Evolutionary conservation across 805 yeast species (phyloP), one percentile per base, ranked within the genome.

Genomic region (Saccharomycopsis sp.): DNA sequence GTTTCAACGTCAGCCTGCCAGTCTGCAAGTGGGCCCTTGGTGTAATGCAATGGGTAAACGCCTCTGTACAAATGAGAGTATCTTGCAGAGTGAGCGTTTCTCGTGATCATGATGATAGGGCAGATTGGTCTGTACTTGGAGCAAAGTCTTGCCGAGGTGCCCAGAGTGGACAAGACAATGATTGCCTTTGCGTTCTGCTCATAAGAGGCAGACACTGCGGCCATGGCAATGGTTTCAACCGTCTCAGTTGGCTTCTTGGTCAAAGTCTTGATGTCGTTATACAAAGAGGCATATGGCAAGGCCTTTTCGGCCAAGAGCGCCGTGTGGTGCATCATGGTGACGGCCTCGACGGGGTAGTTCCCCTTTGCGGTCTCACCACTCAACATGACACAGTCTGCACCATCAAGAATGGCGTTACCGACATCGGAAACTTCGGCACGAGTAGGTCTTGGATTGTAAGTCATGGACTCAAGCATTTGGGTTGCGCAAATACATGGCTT

Each of bases 291-390:
- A 76, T 92, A 86, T 56, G 96, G 85, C 62, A 89, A 79, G 54
- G 95, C 95, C 72, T 82, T 83, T 75, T 92, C 98, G 58, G 98
- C 97, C 59, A 86, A 80, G 59, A 89, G 67, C 60, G 94, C 78
- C 51, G 96, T 92, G 75, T 88, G 89, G 71, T 88, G 96, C 98
- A 92, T 92, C 88, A 92, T 88, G 54, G 88, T 74, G 52, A 92
- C 98, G 50, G 98, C 95, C 73, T 92, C 95, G 50, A 80, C 66
- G 64, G 98, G 98, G 75, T 92, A 92, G 75, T 79, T 78, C 74
- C 98, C 98, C 80, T 92, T 92, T 61, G 98, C 98, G 57, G 98
- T 92, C 74, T 92, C 98, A 65, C 98, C 98, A 45, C 95, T 83
- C 64, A 92, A 77, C 98, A 92, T 92, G 63, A 92, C 97, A 83